Evolutionary conservation across 2,329 filamentous ascomycete species (phyloP).

Genomic region (Trichoderma atrobrunneum): DNA sequence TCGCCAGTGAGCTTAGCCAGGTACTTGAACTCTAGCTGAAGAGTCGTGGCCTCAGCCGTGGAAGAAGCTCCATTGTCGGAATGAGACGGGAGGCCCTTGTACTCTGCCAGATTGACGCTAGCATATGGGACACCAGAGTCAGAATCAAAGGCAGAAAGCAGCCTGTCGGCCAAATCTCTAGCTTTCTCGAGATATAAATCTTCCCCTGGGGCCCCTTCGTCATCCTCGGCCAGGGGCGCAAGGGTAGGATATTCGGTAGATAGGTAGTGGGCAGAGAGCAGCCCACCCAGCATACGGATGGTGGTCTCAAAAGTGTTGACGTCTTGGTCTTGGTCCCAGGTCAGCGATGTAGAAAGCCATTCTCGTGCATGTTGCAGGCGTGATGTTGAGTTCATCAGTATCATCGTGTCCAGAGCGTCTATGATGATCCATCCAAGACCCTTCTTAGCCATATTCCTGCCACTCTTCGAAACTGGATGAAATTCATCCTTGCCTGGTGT

Average conservation of each 20-base stretch:
- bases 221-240: slow-evolving; percentile 69
- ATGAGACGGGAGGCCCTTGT: slow-evolving; percentile 75
- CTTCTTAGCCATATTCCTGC: slow-evolving; percentile 78
- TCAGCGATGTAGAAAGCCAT: slow-evolving; percentile 79
- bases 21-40: slow-evolving; percentile 98
- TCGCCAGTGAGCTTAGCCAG: slow-evolving; percentile 92
- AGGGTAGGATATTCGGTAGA: slow-evolving; percentile 78
- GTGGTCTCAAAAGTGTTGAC: slow-evolving; percentile 98
- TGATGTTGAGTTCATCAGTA: slow-evolving; percentile 94
- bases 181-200: slow-evolving; percentile 96
- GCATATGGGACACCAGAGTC: slow-evolving; percentile 83
- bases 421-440: slow-evolving; percentile 98
- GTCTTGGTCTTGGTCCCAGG: slow-evolving; percentile 89
- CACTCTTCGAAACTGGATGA: slow-evolving; percentile 75
- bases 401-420: slow-evolving; percentile 92
- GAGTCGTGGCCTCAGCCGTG: slow-evolving; percentile 85
- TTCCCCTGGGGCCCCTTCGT: slow-evolving; percentile 71
- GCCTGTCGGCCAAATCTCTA: slow-evolving; percentile 82
- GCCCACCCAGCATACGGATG: slow-evolving; percentile 91
- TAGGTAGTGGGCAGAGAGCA: slow-evolving; percentile 93
- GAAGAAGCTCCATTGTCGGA: slow-evolving; percentile 84
- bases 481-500: slow-evolving; percentile 75
- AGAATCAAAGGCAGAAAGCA: slow-evolving; percentile 85
- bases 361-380: slow-evolving; percentile 80
- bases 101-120: slow-evolving; percentile 81